Percentiles rank a stretch among this genome's conserved stretches.
phyloP scores from a whole-genome alignment of 768 basidiomycete species.

The Phaeolepiota aurea region DNA sequence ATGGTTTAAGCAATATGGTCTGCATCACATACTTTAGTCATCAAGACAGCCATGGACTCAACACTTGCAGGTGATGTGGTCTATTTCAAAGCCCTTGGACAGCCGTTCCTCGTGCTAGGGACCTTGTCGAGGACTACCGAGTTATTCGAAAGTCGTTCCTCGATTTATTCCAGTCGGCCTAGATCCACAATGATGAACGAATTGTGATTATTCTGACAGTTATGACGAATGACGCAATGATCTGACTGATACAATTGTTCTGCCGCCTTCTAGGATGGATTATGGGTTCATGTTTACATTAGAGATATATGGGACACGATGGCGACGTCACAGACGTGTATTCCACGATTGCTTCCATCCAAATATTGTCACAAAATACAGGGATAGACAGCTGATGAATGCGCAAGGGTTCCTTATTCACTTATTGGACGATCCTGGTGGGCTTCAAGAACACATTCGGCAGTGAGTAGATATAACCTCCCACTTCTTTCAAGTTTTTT shows the following conservation, averaged over 20 bases:
- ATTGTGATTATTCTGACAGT: constrained; percentile 6
- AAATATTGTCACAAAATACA: constrained; percentile 7
- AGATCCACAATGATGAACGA: constrained; percentile 13
- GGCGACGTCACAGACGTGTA: constrained; percentile 14
- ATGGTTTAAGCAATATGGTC: not conserved
- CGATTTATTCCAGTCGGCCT: constrained; percentile 17
- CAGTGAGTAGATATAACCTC: constrained; percentile 16
- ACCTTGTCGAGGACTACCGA: constrained; percentile 8
- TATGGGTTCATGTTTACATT: constrained; percentile 8
- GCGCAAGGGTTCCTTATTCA: constrained; percentile 18
- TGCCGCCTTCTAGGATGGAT: constrained; percentile 8
- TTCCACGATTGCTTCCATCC: constrained; percentile 16
- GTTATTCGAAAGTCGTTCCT: constrained; percentile 10
- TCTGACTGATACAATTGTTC: not conserved
- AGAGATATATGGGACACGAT: constrained; percentile 16
- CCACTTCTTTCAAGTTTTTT: too few species aligned
- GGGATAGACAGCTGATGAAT: constrained; percentile 14
- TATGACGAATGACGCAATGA: too few species aligned
- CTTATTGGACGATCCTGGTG: constrained; percentile 15
- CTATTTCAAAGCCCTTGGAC: constrained; percentile 6
- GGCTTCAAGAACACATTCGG: constrained; percentile 15
- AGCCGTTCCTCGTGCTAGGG: constrained; percentile 8
- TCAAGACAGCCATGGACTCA: too few species aligned
- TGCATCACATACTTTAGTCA: too few species aligned
- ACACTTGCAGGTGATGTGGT: constrained; percentile 11